phyloP scores from a whole-genome alignment of 345 rosid genomes.

The Physaria fendleri region DNA sequence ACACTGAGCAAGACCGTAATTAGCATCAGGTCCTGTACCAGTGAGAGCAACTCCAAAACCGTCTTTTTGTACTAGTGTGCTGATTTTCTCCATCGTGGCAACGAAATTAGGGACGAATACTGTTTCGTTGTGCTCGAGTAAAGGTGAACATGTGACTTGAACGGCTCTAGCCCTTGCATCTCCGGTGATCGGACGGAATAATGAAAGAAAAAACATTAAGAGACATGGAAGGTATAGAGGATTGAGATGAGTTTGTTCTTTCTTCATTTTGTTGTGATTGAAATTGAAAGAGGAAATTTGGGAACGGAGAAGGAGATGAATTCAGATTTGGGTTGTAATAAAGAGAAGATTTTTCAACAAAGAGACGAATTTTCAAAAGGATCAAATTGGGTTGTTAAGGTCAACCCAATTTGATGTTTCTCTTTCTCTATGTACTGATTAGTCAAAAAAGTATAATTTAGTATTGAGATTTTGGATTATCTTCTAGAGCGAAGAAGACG shows the following conservation, averaged over 20 bases:
- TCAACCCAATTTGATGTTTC: not conserved
- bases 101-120: slow-evolving; percentile 70
- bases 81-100: slow-evolving; percentile 72
- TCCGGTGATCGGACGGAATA: slow-evolving; percentile 27
- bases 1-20: slow-evolving; percentile 84
- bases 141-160: slow-evolving; percentile 35
- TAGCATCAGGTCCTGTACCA: slow-evolving; percentile 65
- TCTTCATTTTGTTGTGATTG: slow-evolving; percentile 8
- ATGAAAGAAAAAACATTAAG: slow-evolving; percentile 2
- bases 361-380: slow-evolving; percentile 13
- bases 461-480: not conserved
- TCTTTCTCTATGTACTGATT: not conserved
- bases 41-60: slow-evolving; percentile 60
- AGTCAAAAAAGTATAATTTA: slow-evolving; percentile 9
- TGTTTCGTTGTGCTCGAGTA: slow-evolving; percentile 53
- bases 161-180: slow-evolving; percentile 57
- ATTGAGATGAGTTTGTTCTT: slow-evolving; percentile 2
- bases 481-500: not conserved
- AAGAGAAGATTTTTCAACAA: slow-evolving; percentile 2
- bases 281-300: not conserved
- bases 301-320: not conserved
- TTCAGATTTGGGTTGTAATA: not conserved
- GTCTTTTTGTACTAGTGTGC: slow-evolving; percentile 44
- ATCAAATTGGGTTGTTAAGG: not conserved
- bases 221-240: slow-evolving; percentile 22